Evolutionary conservation across 495 filamentous ascomycete species (phyloP).

Genomic region (Chaetomium cochliodes): DNA sequence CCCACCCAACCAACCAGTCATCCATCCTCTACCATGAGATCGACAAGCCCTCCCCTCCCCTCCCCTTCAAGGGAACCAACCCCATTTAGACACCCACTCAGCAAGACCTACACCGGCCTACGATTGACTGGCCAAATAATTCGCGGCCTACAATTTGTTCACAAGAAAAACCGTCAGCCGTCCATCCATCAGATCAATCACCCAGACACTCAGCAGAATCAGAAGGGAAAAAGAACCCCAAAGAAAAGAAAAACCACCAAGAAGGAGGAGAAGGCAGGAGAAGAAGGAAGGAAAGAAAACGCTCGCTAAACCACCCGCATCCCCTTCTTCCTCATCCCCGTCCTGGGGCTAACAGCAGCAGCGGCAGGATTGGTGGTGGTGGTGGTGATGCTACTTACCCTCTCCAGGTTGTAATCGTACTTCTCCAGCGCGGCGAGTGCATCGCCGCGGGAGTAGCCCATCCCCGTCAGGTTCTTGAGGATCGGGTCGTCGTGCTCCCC

Average conservation of each 20-base stretch:
- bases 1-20: slow-evolving; percentile 11
- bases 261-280: no score
- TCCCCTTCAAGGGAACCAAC: not conserved
- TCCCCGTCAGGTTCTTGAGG: slow-evolving; percentile 81
- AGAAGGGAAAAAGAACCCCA: no score
- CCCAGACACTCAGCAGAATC: no score
- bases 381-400: slow-evolving; percentile 57
- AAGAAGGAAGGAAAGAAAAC: not conserved
- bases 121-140: slow-evolving; percentile 49
- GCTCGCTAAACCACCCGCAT: not conserved
- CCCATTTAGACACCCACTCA: no score
- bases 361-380: not conserved
- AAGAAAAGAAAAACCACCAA: not conserved
- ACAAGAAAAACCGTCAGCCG: slow-evolving; percentile 3
- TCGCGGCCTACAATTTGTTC: slow-evolving; percentile 43
- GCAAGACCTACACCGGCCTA: slow-evolving; percentile 19
- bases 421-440: slow-evolving; percentile 87
- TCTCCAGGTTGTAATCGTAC: slow-evolving; percentile 92
- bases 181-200: slow-evolving; percentile 12
- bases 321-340: slow-evolving; percentile 2
- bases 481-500: slow-evolving; percentile 88
- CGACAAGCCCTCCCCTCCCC: not conserved
- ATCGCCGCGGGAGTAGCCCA: slow-evolving; percentile 81
- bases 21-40: not conserved
- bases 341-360: not conserved